These are phyloP conservation scores for Puccinia horiana DNA, from an alignment of 1,284 basidiomycete species.

Conservation along the genomic window DNA sequence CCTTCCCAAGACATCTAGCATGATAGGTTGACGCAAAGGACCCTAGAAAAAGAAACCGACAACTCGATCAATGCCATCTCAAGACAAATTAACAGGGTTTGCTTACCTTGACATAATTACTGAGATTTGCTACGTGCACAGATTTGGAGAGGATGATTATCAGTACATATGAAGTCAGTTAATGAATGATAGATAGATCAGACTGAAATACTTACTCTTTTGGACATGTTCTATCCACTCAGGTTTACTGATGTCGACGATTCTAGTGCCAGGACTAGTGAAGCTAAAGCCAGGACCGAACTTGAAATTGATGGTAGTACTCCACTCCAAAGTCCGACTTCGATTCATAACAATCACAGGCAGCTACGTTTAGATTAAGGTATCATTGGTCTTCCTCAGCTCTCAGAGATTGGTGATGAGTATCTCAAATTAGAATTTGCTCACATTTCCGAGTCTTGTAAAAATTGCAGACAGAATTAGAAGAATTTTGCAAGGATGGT, in stretches of 20 bases:
- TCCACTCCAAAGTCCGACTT: background rate
- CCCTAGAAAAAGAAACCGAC: background rate
- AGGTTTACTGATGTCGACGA: slow-evolving; percentile 46
- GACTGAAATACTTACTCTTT: slow-evolving; percentile 10
- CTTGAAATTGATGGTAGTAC: background rate
- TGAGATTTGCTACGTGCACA: slow-evolving; percentile 25
- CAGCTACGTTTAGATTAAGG: background rate
- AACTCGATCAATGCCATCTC: background rate
- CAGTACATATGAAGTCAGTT: background rate
- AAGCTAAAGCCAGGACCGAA: slow-evolving; percentile 24
- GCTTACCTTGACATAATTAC: slow-evolving; percentile 40
- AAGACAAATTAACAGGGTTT: background rate
- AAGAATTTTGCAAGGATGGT: background rate
- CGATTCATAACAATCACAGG: background rate
- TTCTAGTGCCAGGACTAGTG: slow-evolving; percentile 30
- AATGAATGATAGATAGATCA: background rate
- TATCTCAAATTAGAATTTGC: background rate
- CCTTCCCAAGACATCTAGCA: slow-evolving; percentile 36
- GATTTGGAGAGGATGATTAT: background rate
- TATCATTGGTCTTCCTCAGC: background rate
- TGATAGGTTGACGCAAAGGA: background rate
- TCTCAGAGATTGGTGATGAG: too few species aligned
- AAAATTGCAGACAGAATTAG: background rate
- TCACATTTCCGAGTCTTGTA: background rate
- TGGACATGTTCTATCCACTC: slow-evolving; percentile 49